phyloP scores from a whole-genome alignment of 192 early-diverging fungal genomes.

The Spizellomyces punctatus region DNA sequence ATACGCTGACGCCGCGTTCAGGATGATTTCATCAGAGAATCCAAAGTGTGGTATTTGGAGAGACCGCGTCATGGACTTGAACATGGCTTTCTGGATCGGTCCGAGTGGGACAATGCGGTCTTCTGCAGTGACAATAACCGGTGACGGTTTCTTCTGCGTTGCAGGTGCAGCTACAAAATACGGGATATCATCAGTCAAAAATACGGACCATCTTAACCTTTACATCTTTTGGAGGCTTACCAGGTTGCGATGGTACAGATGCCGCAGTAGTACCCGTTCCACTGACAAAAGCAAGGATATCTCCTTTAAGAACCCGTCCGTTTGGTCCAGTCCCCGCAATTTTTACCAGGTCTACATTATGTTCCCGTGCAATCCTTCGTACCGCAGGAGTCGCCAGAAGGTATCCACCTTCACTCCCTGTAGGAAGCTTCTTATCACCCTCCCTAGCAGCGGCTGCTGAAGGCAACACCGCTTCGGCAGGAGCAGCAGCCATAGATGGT shows the following conservation, averaged over 20 bases:
- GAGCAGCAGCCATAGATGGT: conserved; percentile 9
- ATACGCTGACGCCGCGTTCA: conserved; percentile 69
- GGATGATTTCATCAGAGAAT: conserved; percentile 85
- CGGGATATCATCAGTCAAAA: no score
- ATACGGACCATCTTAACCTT: not conserved
- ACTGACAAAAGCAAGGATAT: conserved; percentile 68
- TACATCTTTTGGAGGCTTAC: not conserved
- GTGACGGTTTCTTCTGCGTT: conserved; percentile 29
- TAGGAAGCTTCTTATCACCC: not conserved
- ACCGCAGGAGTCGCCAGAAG: conserved; percentile 89
- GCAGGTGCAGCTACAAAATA: conserved; percentile 16
- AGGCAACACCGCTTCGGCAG: conserved; percentile 17
- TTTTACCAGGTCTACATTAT: conserved; percentile 69
- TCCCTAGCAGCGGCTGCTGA: conserved; percentile 2
- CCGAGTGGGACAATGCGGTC: conserved; percentile 71
- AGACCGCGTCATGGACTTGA: conserved; percentile 91
- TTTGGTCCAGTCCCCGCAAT: conserved; percentile 82
- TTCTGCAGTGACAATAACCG: conserved; percentile 34
- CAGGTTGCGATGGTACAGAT: not conserved
- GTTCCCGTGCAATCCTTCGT: conserved; percentile 78
- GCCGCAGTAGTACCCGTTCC: conserved; percentile 4
- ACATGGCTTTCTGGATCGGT: conserved; percentile 96
- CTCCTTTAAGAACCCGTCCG: conserved; percentile 91
- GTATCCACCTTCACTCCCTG: not conserved
- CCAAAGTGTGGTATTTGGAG: conserved; percentile 93